Evolutionary conservation across 345 rosid genomes (phyloP).

Genomic region (Eutrema heterophyllum): DNA sequence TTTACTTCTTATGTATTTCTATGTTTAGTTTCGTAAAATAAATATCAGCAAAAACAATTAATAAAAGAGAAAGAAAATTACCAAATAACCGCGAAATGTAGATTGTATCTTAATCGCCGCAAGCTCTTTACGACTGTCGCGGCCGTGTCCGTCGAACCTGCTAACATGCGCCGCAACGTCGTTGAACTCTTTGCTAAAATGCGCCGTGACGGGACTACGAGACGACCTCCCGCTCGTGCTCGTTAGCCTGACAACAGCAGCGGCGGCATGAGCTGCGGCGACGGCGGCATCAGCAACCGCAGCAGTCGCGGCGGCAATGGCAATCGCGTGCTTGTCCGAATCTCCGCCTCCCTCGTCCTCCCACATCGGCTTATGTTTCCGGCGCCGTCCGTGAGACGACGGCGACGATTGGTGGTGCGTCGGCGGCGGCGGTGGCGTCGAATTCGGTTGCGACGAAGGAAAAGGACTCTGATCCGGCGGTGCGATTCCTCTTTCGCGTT

Average conservation of each 20-base stretch:
- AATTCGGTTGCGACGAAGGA: neutral
- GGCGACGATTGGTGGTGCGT: slow-evolving; percentile 13
- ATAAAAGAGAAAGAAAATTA: slow-evolving; percentile 15
- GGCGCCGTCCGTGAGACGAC: neutral
- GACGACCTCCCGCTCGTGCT: slow-evolving; percentile 64
- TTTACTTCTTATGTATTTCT: neutral
- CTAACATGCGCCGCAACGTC: slow-evolving; percentile 29
- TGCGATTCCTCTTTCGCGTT: slow-evolving; percentile 39
- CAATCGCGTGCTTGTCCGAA: slow-evolving; percentile 57
- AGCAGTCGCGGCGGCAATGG: slow-evolving; percentile 79
- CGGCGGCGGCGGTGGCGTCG: slow-evolving; percentile 11
- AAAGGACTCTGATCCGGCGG: neutral
- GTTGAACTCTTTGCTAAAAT: slow-evolving; percentile 4
- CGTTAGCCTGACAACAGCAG: slow-evolving; percentile 64
- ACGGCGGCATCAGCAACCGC: slow-evolving; percentile 79
- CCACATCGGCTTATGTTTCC: slow-evolving; percentile 11
- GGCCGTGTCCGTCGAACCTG: neutral
- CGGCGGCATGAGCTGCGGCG: slow-evolving; percentile 74
- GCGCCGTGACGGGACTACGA: slow-evolving; percentile 7
- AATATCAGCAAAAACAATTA: neutral
- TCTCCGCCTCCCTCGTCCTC: slow-evolving; percentile 26
- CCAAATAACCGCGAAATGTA: slow-evolving; percentile 88
- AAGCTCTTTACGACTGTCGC: slow-evolving; percentile 28
- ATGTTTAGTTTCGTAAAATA: neutral
- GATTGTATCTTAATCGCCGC: slow-evolving; percentile 84